A percentile compares a stretch with the other conserved stretches of the same genome.
Conservation (phyloP, 768 basidiomycete genomes). For the Pisolithus marmoratus region DNA sequence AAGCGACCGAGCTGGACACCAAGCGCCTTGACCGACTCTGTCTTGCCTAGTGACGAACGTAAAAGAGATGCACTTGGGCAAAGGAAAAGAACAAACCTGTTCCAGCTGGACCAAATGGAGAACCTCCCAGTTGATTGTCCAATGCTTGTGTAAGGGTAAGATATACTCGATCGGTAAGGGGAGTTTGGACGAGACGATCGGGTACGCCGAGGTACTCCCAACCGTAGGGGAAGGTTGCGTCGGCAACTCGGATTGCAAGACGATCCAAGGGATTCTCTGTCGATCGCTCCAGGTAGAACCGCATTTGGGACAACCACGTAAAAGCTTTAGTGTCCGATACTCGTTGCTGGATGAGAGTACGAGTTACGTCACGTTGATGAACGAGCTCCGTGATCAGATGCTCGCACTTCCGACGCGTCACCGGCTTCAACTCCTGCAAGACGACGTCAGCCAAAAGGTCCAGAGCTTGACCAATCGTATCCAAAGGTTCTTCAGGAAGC, state of each 20-base stretch:
- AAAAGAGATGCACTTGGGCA: background rate
- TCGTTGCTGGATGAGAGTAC: slow-evolving; percentile 63
- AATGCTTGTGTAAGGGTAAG: slow-evolving; percentile 94
- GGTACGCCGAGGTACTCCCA: slow-evolving; percentile 99
- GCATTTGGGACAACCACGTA: slow-evolving; percentile 97
- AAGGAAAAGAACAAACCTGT: slow-evolving; percentile 52
- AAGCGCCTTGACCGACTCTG: slow-evolving; percentile 97
- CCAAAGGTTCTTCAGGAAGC: slow-evolving; percentile 60
- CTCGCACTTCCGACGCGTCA: slow-evolving; percentile 97
- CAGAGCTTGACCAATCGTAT: slow-evolving; percentile 73
- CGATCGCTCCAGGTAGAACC: slow-evolving; percentile 81
- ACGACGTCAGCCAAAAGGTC: slow-evolving; percentile 98
- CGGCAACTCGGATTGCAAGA: slow-evolving; percentile 77
- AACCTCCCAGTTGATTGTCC: slow-evolving; percentile 90
- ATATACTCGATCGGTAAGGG: slow-evolving; percentile 94
- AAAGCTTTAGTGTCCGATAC: slow-evolving; percentile 68
- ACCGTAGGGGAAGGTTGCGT: slow-evolving; percentile 92
- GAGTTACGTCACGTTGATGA: slow-evolving; percentile 93
- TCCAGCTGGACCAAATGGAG: slow-evolving; percentile 97
- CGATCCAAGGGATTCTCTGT: slow-evolving; percentile 76
- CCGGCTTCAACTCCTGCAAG: slow-evolving; percentile 78
- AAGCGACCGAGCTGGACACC: slow-evolving; percentile 97
- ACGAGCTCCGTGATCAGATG: slow-evolving; percentile 98
- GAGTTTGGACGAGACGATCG: slow-evolving; percentile 96
- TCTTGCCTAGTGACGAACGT: slow-evolving; percentile 63